Conservation (phyloP, 2,329 filamentous ascomycete genomes). For the Xylariaceae sp. region DNA sequence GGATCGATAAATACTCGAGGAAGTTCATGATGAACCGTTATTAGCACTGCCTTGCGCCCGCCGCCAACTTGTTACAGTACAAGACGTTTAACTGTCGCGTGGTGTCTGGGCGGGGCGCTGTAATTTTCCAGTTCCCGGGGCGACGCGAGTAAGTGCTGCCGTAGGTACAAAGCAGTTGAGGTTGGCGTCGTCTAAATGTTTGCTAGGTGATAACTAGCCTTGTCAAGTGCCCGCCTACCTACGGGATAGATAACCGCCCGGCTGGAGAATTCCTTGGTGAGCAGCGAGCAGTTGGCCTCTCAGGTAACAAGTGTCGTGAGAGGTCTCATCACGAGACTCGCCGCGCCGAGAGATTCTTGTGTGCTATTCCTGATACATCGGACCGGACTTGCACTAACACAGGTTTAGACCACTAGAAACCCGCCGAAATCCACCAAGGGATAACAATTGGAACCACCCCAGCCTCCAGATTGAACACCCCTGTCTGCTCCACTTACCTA, state of each 20-base stretch:
- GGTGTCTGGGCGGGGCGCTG: not conserved
- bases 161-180: not conserved
- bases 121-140: not conserved
- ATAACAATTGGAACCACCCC: not conserved
- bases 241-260: not conserved
- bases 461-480: not conserved
- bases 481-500: not conserved
- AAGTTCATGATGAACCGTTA: constrained; percentile 37
- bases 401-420: not conserved
- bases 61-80: too few relatives aligned
- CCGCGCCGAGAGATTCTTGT: too few relatives aligned
- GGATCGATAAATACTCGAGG: constrained; percentile 48
- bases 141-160: not conserved
- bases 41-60: not conserved
- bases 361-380: not conserved
- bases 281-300: not conserved
- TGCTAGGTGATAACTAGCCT: not conserved
- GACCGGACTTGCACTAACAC: not conserved
- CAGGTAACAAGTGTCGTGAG: not conserved
- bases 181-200: not conserved
- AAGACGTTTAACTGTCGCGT: too few relatives aligned
- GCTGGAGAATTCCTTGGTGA: not conserved
- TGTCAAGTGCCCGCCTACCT: not conserved
- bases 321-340: not conserved
- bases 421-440: not conserved